Base-by-base conservation (phyloP, 495 filamentous ascomycete genomes). In the Venustampulla echinocandica region DNA sequence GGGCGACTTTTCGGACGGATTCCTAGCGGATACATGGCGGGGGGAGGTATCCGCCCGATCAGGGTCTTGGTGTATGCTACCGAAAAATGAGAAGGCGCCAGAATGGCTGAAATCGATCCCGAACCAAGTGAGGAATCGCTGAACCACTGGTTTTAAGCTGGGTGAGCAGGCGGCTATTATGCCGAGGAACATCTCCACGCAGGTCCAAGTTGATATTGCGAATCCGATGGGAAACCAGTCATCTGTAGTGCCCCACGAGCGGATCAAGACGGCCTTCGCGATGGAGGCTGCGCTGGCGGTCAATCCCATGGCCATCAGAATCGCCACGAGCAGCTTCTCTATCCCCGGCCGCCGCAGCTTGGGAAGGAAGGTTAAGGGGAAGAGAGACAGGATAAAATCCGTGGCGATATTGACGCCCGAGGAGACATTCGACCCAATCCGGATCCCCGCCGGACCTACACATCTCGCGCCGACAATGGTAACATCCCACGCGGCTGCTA, bases 351-450 rank as follows among this genome's bases (percentile, higher is more conserved):
- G 47, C 23, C 54, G 54, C 34, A 64, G 47, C 24, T 57, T 52
- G 32, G 46, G 37, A 41, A 67, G 57, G 49, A 65, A 63, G 23
- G 53, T 55, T 30, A 67, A 28, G n/a, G 63, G 64, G 17, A 62
- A 38, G 11, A 61, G 23, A 41, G 56, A 58, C 22, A 64, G 48
- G 18, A 56, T 51, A 4, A 67, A 25, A 48, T 67, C 62, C 1
- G 61, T 62, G 18, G 54, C 18, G 24, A 63, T 60, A 19, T 33
- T 56, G 23, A 66, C 34, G 5, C 39, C 55, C 0, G 57, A 45
- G 14, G 43, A 53, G 38, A 57, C 49, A 38, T 61, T 63, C 10
- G 61, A 50, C 22, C 47, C 52, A 7, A 46, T 46, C 19, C 44
- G 49, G 10, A 42, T 44, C 2, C 40, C 27, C 11, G 42, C 15